phyloP scores from a whole-genome alignment of 2,329 filamentous ascomycete species.

The Coniella vitis region DNA sequence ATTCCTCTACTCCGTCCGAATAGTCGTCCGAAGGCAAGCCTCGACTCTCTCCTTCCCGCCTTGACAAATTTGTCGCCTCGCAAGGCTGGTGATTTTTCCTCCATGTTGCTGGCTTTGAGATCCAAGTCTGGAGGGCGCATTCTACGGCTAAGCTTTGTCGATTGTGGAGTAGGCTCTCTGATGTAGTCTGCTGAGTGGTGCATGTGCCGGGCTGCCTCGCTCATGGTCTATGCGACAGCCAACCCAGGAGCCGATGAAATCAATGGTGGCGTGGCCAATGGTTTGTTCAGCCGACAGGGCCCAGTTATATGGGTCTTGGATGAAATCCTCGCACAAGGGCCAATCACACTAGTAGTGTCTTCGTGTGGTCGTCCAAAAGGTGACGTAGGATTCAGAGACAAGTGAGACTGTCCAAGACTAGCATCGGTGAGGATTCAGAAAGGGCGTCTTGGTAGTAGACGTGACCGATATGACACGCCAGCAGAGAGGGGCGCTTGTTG shows the following conservation, averaged over 20 bases:
- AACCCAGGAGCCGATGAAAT: neutral
- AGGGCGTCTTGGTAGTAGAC: too few species aligned
- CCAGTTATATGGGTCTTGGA: neutral
- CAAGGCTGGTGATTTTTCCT: conserved; percentile 33
- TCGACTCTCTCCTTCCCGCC: conserved; percentile 42
- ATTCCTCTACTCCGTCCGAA: conserved; percentile 40
- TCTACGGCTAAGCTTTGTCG: conserved; percentile 23
- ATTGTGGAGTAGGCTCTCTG: conserved; percentile 16
- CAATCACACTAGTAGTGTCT: too few species aligned
- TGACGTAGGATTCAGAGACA: too few species aligned
- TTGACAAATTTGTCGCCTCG: conserved; percentile 32
- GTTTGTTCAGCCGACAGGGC: too few species aligned
- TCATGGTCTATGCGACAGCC: neutral
- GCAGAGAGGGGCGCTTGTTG: too few species aligned
- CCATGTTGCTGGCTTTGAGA: conserved; percentile 24
- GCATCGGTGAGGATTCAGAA: too few species aligned
- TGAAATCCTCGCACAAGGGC: too few species aligned
- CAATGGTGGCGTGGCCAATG: neutral
- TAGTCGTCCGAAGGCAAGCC: conserved; percentile 42
- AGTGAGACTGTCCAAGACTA: too few species aligned
- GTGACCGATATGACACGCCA: too few species aligned
- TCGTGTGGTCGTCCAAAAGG: too few species aligned
- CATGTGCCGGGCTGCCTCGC: neutral
- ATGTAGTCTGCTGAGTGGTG: neutral
- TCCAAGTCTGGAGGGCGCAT: conserved; percentile 33